Base-by-base conservation (phyloP, 306 rosid species). In the Geum urbanum region DNA sequence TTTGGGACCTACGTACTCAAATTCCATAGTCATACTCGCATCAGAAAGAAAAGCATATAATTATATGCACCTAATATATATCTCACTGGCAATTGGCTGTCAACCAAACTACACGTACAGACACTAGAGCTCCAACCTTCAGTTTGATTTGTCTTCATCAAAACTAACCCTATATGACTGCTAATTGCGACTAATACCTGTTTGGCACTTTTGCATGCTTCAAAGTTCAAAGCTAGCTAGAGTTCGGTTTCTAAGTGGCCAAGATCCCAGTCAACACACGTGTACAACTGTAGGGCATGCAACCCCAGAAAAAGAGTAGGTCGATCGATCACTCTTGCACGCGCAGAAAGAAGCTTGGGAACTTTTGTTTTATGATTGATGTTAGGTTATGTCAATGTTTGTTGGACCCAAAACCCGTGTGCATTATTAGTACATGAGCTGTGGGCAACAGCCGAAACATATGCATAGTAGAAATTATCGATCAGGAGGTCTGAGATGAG, bases 81-180 rank as follows among this genome's bases (percentile, higher is more conserved):
- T 52, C 45, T 44, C 41, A 51, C 46, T 72, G 74, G 59, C 62
- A 60, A 73, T 75, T 78, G 77, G 89, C 77, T 82, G 80, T 81
- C 71, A 64, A 67, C 51, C 63, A 74, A 47, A 15, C 24, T 32
- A 57, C 7, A 13, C 16, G 5, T 2, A 13, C n/a, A 11, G 13
- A 57, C 12, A 43, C 57, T 47, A 47, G 1, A 7, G 8, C 27
- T 52, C 60, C 15, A 14, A 20, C 37, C 60, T 22, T 55, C 60
- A 55, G 37, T 9, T 55, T 20, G 61, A 20, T 55, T 55, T 57
- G 63, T 14, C 63, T 27, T 32, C 41, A 27, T 11, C 35, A 57
- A 4, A 12, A 27, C 10, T 27, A 12, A 56, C 2, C 58, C 3
- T 43, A 43, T 9, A 9, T 5, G 18, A n/a, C 11, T 19, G 12